These are phyloP conservation scores for Elongisporangium undulatum DNA, from an alignment of 352 stramenopile species.

Conservation along the genomic window DNA sequence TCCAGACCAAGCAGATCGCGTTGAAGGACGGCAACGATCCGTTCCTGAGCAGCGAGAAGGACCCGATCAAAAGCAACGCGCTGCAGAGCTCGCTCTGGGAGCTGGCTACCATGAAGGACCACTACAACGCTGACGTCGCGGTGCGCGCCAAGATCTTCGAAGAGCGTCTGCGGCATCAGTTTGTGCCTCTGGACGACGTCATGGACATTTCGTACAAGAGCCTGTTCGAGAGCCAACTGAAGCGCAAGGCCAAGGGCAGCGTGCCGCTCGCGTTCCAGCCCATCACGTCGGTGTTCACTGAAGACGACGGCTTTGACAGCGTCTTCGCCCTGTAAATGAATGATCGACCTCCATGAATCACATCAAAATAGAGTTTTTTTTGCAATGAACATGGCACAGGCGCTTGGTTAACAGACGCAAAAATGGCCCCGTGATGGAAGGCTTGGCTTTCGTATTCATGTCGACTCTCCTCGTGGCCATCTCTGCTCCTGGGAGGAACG, in stretches of 20 bases:
- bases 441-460: neutral
- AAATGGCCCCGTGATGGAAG: neutral
- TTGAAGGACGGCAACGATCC: constrained; percentile 78
- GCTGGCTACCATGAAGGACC: constrained; percentile 89
- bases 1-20: constrained; percentile 51
- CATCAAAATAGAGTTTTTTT: constrained; percentile 1
- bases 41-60: constrained; percentile 65
- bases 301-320: constrained; percentile 54
- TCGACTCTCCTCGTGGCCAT: neutral
- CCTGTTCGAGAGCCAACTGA: constrained; percentile 75
- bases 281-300: constrained; percentile 53
- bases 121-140: constrained; percentile 94
- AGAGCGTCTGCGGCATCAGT: constrained; percentile 74
- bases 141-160: constrained; percentile 91
- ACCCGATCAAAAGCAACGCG: constrained; percentile 67
- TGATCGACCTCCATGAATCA: constrained; percentile 23
- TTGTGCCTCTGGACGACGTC: constrained; percentile 66
- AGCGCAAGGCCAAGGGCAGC: constrained; percentile 78
- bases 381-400: neutral
- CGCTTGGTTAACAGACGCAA: neutral
- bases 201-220: constrained; percentile 82
- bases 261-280: constrained; percentile 69
- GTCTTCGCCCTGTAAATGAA: constrained; percentile 71
- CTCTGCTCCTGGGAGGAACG: neutral
- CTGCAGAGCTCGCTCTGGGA: constrained; percentile 96